Base-by-base conservation (phyloP, 768 basidiomycete genomes). In the Russula dissimulans region DNA sequence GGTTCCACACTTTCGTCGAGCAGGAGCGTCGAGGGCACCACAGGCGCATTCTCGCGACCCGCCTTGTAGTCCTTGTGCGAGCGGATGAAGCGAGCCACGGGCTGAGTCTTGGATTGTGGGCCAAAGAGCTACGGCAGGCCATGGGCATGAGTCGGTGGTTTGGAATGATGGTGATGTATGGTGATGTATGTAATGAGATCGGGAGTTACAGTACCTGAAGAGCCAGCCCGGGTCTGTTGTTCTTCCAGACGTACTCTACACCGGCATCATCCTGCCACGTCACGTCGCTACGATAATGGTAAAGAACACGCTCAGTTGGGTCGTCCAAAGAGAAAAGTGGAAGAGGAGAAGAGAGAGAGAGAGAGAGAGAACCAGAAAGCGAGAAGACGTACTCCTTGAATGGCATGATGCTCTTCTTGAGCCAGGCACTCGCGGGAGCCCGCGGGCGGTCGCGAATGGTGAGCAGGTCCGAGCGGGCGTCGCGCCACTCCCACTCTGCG, bases 401-500 rank as follows among this genome's bases (percentile, higher is more conserved):
- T 14, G 65, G 65, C 22, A 65, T 56, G 39, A 65, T 38, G 38
- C 62, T 64, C 43, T 64, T 65, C 47, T 57, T 60, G 42, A 65
- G 62, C 65, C 65, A 65, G 18, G 57, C 42, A n/a, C 65, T 64
- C 18, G 62, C 62, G 8, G 55, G 42, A 6, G 46, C 10, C 38
- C 39, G 45, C 12, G 54, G 55, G 31, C 15, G 58, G 44, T 26
- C 55, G 52, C 57, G 39, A 12, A 63, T 51, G 45, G 54, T 64
- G 57, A 65, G 65, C 47, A 64, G n/a, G 52, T 65, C 65, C 10
- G 65, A 60, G 31, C 65, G 65, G 17, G 39, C 38, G 26, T 64
- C 62, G 38, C 65, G 58, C 65, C 65, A 65, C 36, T 45, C 59
- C 65, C 65, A 65, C 51, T 63, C 52, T 31, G 65, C 62, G 56